Evolutionary conservation across 2,329 filamentous ascomycete species (phyloP), one percentile per base, ranked within the genome.

Genomic region (Fusarium musae): DNA sequence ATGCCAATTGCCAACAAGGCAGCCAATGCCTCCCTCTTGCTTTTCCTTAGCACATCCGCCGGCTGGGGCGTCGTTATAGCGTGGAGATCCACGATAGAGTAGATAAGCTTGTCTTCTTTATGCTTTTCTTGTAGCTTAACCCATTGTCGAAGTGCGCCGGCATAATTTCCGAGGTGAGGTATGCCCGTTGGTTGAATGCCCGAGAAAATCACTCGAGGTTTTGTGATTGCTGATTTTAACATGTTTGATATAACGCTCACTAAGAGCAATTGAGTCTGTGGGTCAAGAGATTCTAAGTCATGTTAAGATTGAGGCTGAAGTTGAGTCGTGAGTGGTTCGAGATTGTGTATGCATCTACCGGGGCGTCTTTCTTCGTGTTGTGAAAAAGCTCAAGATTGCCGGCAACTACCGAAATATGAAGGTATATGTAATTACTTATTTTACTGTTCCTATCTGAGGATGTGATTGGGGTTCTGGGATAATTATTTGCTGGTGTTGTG

Each of bases 161-260:
- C 88, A 82, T 98, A 99, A 84, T 99, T 99, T 62, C 96, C 96
- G 36, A 99, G 85, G 81, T 99, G 96, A 19, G 96, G 96, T 30
- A 97, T 88, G 40, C 96, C 96, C 0, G 96, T 99, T 23, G 96
- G 96, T 82, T 99, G 96, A 77, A 99, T 99, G 59, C 95, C 96
- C 7, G 96, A 98, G 85, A 99, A 98, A 78, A 98, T 90, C 66
- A 92, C 86, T 62, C 86, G 72, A 36, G 69, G 72, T 66, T 47
- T 54, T 54, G 49, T 69, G 23, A 53, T 56, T 43, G 46, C 60
- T 32, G 64, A n/a, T 30, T 59, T 70, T 7, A 69, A 52, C 66
- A 72, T 73, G 9, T 37, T 57, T 30, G 12, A 39, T 30, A 57
- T 2, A 30, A 53, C n/a, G 5, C 39, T 30, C 16, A 36, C 28